Conservation (phyloP, 73 alveolate genomes). For the Blepharisma stoltei region DNA sequence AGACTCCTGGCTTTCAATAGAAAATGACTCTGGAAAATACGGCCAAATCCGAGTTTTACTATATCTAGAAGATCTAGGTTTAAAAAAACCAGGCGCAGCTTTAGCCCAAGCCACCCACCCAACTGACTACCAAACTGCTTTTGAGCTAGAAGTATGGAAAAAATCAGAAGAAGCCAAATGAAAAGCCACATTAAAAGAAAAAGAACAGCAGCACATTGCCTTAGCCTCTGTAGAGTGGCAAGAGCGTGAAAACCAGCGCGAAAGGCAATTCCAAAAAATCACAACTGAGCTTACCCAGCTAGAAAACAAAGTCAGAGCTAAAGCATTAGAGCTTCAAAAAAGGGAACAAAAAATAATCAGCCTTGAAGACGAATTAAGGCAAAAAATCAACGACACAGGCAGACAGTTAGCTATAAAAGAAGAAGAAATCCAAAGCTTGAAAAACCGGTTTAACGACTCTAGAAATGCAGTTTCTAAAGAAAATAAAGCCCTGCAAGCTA, state of each 20-base stretch:
- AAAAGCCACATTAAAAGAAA: conserved; percentile 81
- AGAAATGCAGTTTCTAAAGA: conserved; percentile 56
- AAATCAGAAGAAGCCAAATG: conserved; percentile 88
- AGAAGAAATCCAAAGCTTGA: conserved; percentile 80
- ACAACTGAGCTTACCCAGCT: conserved; percentile 56
- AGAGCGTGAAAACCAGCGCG: conserved; percentile 77
- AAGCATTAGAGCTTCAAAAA: conserved; percentile 80
- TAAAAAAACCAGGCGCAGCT: conserved; percentile 7
- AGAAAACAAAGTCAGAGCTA: conserved; percentile 69
- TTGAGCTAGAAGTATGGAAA: conserved; percentile 89
- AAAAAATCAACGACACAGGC: conserved; percentile 74
- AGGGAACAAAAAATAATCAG: conserved; percentile 80
- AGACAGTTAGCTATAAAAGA: conserved; percentile 75
- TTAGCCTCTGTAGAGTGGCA: conserved; percentile 77
- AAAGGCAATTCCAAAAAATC: conserved; percentile 59
- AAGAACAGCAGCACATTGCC: conserved; percentile 79
- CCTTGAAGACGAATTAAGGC: conserved; percentile 82
- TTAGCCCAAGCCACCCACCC: conserved; percentile 29
- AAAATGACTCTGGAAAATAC: neutral
- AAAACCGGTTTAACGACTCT: conserved; percentile 77
- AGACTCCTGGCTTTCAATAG: conserved; percentile 2
- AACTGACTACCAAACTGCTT: conserved; percentile 71
- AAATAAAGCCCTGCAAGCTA: conserved; percentile 47
- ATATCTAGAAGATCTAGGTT: conserved; percentile 23
- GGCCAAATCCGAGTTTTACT: conserved; percentile 21